Percentiles rank a stretch among this genome's conserved stretches.
phyloP scores from a whole-genome alignment of 768 basidiomycete species.

The Trametes coccinea region DNA sequence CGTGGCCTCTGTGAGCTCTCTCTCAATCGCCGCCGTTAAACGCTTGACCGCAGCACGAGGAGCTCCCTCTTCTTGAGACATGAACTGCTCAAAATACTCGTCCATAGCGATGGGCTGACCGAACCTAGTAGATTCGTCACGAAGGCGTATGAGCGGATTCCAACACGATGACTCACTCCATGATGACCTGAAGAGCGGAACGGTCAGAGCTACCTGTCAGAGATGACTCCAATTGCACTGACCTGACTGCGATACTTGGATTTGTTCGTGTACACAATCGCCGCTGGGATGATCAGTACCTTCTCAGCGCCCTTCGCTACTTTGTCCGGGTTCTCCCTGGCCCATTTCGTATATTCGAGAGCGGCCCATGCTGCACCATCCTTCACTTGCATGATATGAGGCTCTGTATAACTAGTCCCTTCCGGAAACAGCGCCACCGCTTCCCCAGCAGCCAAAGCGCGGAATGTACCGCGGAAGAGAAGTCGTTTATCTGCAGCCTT shows the following conservation, averaged over 20 bases:
- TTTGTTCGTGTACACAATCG: slow-evolving; percentile 95
- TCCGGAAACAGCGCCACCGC: slow-evolving; percentile 94
- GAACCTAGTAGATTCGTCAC: slow-evolving; percentile 52
- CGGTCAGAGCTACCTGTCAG: slow-evolving; percentile 6
- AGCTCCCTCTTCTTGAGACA: slow-evolving; percentile 64
- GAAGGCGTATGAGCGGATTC: neutral
- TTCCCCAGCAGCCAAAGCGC: slow-evolving; percentile 74
- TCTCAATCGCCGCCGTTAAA: slow-evolving; percentile 74
- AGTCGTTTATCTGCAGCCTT: slow-evolving; percentile 90
- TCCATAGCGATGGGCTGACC: slow-evolving; percentile 79
- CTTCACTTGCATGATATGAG: slow-evolving; percentile 87
- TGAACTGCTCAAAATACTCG: slow-evolving; percentile 74
- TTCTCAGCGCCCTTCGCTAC: slow-evolving; percentile 39
- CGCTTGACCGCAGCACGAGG: slow-evolving; percentile 82
- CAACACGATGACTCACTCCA: slow-evolving; percentile 53
- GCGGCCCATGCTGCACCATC: slow-evolving; percentile 96
- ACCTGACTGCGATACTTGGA: slow-evolving; percentile 91
- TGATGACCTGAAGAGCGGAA: slow-evolving; percentile 54
- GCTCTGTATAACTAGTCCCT: slow-evolving; percentile 92
- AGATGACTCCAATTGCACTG: slow-evolving; percentile 34
- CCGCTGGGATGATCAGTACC: slow-evolving; percentile 74
- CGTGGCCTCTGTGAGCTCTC: slow-evolving; percentile 69
- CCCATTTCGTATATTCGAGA: slow-evolving; percentile 87
- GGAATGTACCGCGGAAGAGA: slow-evolving; percentile 87
- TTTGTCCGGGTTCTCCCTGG: slow-evolving; percentile 52